Base-by-base conservation (phyloP, 1,284 basidiomycete genomes). In the Phlebopus sp. region DNA sequence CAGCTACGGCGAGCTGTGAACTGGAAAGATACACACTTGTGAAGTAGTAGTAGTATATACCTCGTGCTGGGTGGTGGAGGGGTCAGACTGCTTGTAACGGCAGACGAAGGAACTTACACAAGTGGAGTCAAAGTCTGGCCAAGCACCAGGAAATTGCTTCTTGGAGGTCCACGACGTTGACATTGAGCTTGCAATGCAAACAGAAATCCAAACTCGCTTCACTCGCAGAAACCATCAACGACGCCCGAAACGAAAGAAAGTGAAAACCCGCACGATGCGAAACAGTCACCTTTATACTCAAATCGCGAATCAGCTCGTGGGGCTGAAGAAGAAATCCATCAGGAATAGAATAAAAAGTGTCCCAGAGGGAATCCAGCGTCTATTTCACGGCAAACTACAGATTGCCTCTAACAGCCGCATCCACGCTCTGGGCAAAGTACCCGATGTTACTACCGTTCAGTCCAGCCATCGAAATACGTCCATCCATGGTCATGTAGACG, bases 401-500 rank as follows among this genome's bases (percentile, higher is more conserved):
- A 51, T 76, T 77, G 57, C 88, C 88, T 75, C 83, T 89, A 59
- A 94, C 90, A 52, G 85, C 90, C 62, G 84, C 84, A 67, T 87
- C 79, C 47, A 95, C 87, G 61, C 83, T 83, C 70, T 91, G 80
- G 27, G 91, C 90, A 70, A 95, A 95, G 77, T 95, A 91, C 60
- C 88, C 85, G 59, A 97, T 84, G 77, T 99, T 99, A 64, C 75
- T 69, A 51, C 76, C 73, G 77, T 97, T 99, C 64, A 99, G 72
- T 23, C 92, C 97, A 55, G 97, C 93, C 93, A 97, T 97, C 39
- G 92, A 94, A 62, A 95, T 94, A 59, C 92, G 87, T 37, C 92
- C 92, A 65, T 91, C 86, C 47, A 80, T 76, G 13, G 90, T 92
- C 88, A 92, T 88, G 76, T 98, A 99, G 62, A 99, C 84, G 69